A percentile compares a stretch with the other conserved stretches of the same genome.
Evolutionary conservation across 148 eudicot genomes (phyloP).

Genomic region (Nepenthes mirabilis): DNA sequence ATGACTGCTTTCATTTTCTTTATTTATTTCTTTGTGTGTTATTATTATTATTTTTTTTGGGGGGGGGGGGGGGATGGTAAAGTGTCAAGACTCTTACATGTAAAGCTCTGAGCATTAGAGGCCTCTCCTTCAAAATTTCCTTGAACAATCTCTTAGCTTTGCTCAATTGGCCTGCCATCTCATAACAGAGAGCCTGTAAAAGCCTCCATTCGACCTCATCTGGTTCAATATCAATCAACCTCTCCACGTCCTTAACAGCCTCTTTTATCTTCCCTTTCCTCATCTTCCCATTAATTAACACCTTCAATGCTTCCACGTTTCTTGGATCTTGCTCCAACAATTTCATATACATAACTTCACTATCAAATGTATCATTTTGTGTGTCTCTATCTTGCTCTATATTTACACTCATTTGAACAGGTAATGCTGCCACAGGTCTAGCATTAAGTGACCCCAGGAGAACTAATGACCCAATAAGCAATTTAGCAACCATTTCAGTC

Average conservation of each 20-base stretch:
- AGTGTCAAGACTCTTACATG: conserved; percentile 45
- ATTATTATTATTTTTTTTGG: too few species aligned
- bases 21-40: too few species aligned
- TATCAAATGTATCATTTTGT: conserved; percentile 1
- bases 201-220: conserved; percentile 82
- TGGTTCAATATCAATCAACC: conserved; percentile 62
- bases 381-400: conserved; percentile 14
- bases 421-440: conserved; percentile 29
- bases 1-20: too few species aligned
- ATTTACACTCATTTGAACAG: conserved; percentile 20
- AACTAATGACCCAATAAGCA: conserved; percentile 57
- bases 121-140: conserved; percentile 46
- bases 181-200: conserved; percentile 86
- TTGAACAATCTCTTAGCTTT: conserved; percentile 63
- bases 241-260: conserved; percentile 67
- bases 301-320: conserved; percentile 61
- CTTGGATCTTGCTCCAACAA: conserved; percentile 52
- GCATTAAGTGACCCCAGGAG: conserved; percentile 29
- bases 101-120: conserved; percentile 82
- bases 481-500: conserved; percentile 21
- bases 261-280: conserved; percentile 56
- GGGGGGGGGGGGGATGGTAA: background rate
- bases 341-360: conserved; percentile 56
- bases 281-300: conserved; percentile 56
- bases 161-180: conserved; percentile 60